These are phyloP conservation scores for Vararia minispora DNA, from an alignment of 768 basidiomycete genomes.

Conservation along the genomic window DNA sequence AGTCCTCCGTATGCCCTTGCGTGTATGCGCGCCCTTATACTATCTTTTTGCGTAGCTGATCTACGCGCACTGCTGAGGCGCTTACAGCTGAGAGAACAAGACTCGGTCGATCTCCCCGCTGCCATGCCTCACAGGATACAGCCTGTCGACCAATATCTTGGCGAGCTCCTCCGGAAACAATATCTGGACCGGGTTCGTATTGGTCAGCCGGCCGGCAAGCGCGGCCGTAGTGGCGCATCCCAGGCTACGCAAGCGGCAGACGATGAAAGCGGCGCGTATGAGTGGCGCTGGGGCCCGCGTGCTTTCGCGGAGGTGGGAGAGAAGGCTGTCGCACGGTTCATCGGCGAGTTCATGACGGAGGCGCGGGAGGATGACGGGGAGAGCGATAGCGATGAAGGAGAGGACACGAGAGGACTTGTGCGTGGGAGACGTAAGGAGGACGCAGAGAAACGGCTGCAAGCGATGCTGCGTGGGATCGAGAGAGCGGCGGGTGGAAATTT, in stretches of 20 bases:
- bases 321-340: slow-evolving; percentile 56
- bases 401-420: slow-evolving; percentile 11
- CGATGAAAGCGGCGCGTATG: slow-evolving; percentile 33
- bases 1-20: slow-evolving; percentile 18
- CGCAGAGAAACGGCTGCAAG: slow-evolving; percentile 28
- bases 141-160: slow-evolving; percentile 57
- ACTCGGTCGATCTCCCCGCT: slow-evolving; percentile 38
- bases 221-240: slow-evolving; percentile 38
- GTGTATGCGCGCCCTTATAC: not conserved
- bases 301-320: slow-evolving; percentile 81
- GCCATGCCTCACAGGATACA: slow-evolving; percentile 39
- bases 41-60: slow-evolving; percentile 39
- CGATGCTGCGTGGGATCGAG: slow-evolving; percentile 45
- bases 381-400: slow-evolving; percentile 10
- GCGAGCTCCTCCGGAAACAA: slow-evolving; percentile 50
- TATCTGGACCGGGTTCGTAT: slow-evolving; percentile 64
- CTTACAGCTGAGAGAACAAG: slow-evolving; percentile 45
- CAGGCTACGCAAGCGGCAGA: slow-evolving; percentile 22
- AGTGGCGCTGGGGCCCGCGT: slow-evolving; percentile 83
- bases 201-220: slow-evolving; percentile 42
- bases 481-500: slow-evolving; percentile 54
- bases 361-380: slow-evolving; percentile 14
- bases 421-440: slow-evolving; percentile 15
- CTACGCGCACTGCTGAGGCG: slow-evolving; percentile 60
- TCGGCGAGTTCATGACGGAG: slow-evolving; percentile 71